Percentiles rank a stretch among this genome's conserved stretches.
Conservation (phyloP, 805 yeast species). For the Ogataea dorogensis region DNA sequence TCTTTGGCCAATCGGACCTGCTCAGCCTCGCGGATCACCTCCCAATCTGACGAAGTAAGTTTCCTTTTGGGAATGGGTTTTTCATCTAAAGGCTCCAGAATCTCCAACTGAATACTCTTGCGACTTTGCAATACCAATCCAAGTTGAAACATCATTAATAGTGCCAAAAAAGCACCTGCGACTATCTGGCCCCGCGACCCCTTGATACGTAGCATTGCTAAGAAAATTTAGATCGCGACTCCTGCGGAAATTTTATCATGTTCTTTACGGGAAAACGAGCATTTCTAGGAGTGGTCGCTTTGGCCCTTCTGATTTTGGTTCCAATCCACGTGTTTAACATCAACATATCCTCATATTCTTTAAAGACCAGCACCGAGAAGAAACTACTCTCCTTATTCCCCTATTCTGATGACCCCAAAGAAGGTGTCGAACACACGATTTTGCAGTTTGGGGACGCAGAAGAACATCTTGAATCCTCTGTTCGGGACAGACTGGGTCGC, state of each 20-base stretch:
- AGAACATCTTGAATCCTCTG: constrained; percentile 7
- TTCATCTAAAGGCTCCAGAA: not conserved
- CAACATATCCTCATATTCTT: not conserved
- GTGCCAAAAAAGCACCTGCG: not conserved
- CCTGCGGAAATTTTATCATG: not conserved
- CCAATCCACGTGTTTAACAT: not conserved
- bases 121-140: not conserved
- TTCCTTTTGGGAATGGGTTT: constrained; percentile 1
- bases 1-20: constrained; percentile 10
- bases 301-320: not conserved
- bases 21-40: constrained; percentile 7
- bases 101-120: not conserved
- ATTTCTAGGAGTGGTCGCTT: not conserved
- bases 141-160: not conserved
- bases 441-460: constrained; percentile 16
- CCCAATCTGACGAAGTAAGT: constrained; percentile 3
- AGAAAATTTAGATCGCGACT: not conserved
- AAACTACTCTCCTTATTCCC: constrained; percentile 1
- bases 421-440: constrained; percentile 2
- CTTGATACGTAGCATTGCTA: not conserved
- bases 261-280: not conserved
- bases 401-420: not conserved
- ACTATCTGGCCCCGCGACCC: not conserved
- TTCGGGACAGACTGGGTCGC: constrained; percentile 5
- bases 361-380: constrained; percentile 2